Percentiles rank a stretch among this genome's conserved stretches.
Conservation (phyloP, 345 rosid genomes). For the Hibiscus syriacus region DNA sequence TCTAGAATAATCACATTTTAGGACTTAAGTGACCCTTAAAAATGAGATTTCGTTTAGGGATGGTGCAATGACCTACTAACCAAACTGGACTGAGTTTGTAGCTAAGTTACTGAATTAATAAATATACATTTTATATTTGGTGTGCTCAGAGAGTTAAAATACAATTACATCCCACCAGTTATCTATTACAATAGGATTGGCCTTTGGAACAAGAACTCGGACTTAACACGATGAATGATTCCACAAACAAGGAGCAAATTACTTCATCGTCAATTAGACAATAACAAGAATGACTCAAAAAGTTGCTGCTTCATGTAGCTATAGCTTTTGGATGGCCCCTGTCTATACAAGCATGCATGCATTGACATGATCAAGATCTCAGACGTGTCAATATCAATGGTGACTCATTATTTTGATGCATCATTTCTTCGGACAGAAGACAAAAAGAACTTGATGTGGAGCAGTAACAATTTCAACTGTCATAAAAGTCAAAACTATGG, state of each 20-base stretch:
- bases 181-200: background rate
- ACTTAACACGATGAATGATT: background rate
- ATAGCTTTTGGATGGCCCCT: no score
- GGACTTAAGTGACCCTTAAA: background rate
- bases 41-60: background rate
- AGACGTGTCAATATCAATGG: no score
- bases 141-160: background rate
- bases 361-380: no score
- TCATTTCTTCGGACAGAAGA: no score
- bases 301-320: no score
- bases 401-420: no score
- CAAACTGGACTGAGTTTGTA: background rate
- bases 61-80: background rate
- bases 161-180: background rate
- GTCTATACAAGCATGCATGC: no score
- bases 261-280: background rate
- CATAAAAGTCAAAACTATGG: no score
- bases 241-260: background rate
- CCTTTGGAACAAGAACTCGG: background rate
- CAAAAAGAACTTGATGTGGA: no score
- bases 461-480: no score
- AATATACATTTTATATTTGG: background rate
- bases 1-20: background rate
- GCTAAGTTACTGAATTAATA: background rate
- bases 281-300: no score